Conservation (phyloP, 129 eudicot species). For the Tagetes erecta region DNA sequence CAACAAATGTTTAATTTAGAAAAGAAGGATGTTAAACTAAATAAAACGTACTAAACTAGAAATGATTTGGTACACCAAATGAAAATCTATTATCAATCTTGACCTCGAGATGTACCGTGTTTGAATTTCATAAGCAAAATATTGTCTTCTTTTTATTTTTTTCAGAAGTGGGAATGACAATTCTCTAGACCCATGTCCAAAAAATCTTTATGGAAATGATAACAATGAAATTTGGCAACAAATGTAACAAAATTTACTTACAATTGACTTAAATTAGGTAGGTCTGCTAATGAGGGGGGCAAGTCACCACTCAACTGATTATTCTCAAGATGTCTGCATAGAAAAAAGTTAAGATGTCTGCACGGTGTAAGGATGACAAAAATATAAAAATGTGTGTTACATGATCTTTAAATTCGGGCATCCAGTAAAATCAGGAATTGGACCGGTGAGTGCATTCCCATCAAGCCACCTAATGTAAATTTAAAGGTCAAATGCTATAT, state of each 20-base stretch:
- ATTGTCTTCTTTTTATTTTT: neutral
- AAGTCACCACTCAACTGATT: slow-evolving; percentile 79
- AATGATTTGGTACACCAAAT: neutral
- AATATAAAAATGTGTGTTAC: slow-evolving; percentile 35
- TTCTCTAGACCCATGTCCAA: neutral
- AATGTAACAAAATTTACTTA: slow-evolving; percentile 44
- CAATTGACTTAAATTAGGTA: slow-evolving; percentile 81
- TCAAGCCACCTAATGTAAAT: slow-evolving; percentile 69
- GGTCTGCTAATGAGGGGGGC: slow-evolving; percentile 62
- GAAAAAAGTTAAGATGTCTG: slow-evolving; percentile 14
- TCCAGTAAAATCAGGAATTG: slow-evolving; percentile 86
- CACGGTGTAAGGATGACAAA: neutral
- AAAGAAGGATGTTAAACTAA: neutral
- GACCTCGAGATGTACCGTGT: neutral
- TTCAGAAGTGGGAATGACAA: too few relatives aligned
- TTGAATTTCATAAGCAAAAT: slow-evolving; percentile 2
- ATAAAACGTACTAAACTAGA: neutral
- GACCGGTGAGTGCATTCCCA: slow-evolving; percentile 79
- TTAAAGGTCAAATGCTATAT: slow-evolving; percentile 6
- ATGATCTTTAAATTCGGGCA: slow-evolving; percentile 72
- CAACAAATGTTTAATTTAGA: neutral
- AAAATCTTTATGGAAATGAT: neutral
- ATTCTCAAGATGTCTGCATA: slow-evolving; percentile 81
- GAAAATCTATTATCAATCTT: neutral
- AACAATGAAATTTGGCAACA: neutral